These are phyloP conservation scores for Barnettozyma salicaria DNA, from an alignment of 805 yeast genomes.

Conservation along the genomic window DNA sequence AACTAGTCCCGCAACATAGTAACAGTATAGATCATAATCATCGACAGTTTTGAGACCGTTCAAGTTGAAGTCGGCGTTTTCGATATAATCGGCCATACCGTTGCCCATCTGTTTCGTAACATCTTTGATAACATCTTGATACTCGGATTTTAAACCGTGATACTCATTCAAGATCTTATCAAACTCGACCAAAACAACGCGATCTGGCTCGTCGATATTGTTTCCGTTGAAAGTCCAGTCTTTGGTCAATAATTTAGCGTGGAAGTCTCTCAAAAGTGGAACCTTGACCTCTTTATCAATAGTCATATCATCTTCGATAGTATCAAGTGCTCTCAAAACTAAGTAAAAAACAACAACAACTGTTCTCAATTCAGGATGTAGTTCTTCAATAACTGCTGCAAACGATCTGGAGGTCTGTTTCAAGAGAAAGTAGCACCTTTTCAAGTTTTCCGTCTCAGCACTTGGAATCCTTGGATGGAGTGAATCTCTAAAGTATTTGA, in stretches of 20 bases:
- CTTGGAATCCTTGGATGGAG: constrained; percentile 32
- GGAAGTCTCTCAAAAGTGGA: constrained; percentile 65
- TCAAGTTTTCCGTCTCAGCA: constrained; percentile 38
- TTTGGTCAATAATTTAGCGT: constrained; percentile 50
- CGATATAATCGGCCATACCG: constrained; percentile 94
- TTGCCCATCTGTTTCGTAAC: constrained; percentile 87
- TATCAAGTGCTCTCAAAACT: constrained; percentile 84
- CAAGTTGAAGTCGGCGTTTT: constrained; percentile 68
- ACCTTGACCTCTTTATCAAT: constrained; percentile 65
- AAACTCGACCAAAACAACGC: constrained; percentile 76
- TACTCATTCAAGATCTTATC: constrained; percentile 62
- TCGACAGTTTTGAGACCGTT: constrained; percentile 72
- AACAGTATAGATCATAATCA: constrained; percentile 90
- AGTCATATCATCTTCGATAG: constrained; percentile 95
- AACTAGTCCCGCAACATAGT: constrained; percentile 95
- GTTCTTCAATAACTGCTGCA: constrained; percentile 86
- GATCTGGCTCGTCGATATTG: constrained; percentile 74
- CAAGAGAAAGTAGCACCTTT: constrained; percentile 63
- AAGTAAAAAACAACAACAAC: constrained; percentile 81
- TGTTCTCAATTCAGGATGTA: constrained; percentile 82
- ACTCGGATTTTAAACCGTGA: constrained; percentile 64
- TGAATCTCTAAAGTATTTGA: constrained; percentile 38
- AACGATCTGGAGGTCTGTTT: constrained; percentile 80
- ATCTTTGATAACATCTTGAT: constrained; percentile 71
- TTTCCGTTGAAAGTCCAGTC: constrained; percentile 82